These are phyloP conservation scores for Globisporangium heterothallicum DNA, from an alignment of 352 stramenopile genomes.

Conservation along the genomic window DNA sequence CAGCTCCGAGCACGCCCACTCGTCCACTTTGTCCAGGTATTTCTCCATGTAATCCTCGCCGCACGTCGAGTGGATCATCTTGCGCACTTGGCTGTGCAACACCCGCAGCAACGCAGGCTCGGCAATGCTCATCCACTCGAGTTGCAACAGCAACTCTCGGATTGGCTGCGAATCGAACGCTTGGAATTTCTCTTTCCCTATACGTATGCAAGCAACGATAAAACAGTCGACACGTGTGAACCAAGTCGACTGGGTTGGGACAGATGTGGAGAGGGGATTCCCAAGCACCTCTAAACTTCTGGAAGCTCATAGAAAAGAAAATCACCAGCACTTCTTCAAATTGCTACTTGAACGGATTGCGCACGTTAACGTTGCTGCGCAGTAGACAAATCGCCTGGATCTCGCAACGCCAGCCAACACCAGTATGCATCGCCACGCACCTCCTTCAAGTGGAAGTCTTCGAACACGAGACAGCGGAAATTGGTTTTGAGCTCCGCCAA, in stretches of 20 bases:
- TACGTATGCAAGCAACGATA: background rate
- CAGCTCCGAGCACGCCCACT: constrained; percentile 44
- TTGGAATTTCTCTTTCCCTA: constrained; percentile 45
- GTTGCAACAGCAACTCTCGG: constrained; percentile 39
- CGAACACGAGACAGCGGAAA: constrained; percentile 55
- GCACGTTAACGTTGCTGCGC: too few species aligned
- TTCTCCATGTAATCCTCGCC: constrained; percentile 45
- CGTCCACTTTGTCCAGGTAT: constrained; percentile 40
- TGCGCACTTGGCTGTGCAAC: constrained; percentile 49
- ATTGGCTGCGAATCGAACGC: constrained; percentile 45
- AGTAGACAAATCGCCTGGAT: too few species aligned
- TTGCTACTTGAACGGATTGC: constrained; percentile 21
- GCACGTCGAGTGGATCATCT: constrained; percentile 40
- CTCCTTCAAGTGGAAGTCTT: constrained; percentile 26
- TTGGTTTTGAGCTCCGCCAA: constrained; percentile 38
- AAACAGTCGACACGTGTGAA: too few species aligned
- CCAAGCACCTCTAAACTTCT: constrained; percentile 34
- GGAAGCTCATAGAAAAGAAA: constrained; percentile 74
- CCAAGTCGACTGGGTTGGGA: background rate
- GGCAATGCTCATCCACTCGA: constrained; percentile 50
- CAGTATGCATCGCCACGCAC: too few species aligned
- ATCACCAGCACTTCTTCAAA: constrained; percentile 62
- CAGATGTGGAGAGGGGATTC: background rate
- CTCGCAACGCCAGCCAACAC: too few species aligned
- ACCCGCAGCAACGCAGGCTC: constrained; percentile 48